Conservation (phyloP, 768 basidiomycete genomes). For the Podaxis sp. region DNA sequence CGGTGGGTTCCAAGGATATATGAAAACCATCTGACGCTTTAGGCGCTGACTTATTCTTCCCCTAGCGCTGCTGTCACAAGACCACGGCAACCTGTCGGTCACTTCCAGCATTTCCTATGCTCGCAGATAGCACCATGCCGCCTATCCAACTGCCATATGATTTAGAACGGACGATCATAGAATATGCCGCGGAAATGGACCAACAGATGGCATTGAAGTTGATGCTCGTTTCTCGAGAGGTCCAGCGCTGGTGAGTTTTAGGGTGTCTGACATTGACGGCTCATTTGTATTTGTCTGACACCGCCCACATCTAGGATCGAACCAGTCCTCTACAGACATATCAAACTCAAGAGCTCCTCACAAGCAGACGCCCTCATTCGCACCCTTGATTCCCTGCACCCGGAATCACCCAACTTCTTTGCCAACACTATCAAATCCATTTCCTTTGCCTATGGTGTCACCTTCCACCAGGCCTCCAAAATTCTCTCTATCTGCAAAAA, state of each 20-base stretch:
- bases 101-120: background rate
- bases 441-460: slow-evolving; percentile 9
- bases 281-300: background rate
- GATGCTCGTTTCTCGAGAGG: slow-evolving; percentile 3
- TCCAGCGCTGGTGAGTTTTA: slow-evolving; percentile 4
- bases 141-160: slow-evolving; percentile 6
- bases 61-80: background rate
- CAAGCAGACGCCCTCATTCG: slow-evolving; percentile 9
- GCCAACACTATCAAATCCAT: slow-evolving; percentile 5
- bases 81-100: background rate
- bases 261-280: background rate
- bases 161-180: slow-evolving; percentile 3
- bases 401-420: background rate
- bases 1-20: background rate
- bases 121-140: background rate
- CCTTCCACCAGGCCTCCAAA: slow-evolving; percentile 7
- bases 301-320: background rate
- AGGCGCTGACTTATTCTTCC: background rate
- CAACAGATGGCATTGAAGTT: slow-evolving; percentile 3
- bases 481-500: slow-evolving; percentile 3
- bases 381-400: background rate
- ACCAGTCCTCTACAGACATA: slow-evolving; percentile 7
- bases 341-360: background rate
- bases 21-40: background rate
- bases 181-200: slow-evolving; percentile 5